These are phyloP conservation scores for Globisporangium ultimum DNA, from an alignment of 352 stramenopile species.

Conservation along the genomic window DNA sequence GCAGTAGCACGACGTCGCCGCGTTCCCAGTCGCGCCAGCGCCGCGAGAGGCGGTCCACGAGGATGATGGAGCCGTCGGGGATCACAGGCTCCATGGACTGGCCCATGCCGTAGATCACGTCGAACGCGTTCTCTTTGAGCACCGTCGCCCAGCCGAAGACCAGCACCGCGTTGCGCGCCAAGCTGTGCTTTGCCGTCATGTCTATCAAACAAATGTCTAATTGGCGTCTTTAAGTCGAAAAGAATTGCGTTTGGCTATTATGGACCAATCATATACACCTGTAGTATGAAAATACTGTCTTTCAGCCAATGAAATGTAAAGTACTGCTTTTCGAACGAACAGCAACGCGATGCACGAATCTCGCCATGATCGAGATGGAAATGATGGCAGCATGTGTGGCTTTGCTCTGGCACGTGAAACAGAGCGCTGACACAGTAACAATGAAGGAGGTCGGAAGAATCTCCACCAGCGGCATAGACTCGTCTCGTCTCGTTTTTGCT, in stretches of 20 bases:
- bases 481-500: too few relatives aligned
- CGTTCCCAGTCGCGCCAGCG: slow-evolving; percentile 61
- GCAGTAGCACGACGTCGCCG: slow-evolving; percentile 81
- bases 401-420: too few relatives aligned
- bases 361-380: too few relatives aligned
- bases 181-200: background rate
- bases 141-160: slow-evolving; percentile 56
- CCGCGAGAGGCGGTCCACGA: slow-evolving; percentile 77
- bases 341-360: too few relatives aligned
- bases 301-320: too few relatives aligned
- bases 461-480: too few relatives aligned
- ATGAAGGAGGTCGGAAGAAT: too few relatives aligned
- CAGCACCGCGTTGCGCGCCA: slow-evolving; percentile 51
- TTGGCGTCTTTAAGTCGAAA: background rate
- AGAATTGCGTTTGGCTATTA: background rate
- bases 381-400: too few relatives aligned
- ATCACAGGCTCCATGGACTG: slow-evolving; percentile 82
- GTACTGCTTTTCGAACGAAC: too few relatives aligned
- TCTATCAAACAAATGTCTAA: background rate
- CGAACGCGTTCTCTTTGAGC: slow-evolving; percentile 64
- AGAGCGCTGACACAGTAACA: too few relatives aligned
- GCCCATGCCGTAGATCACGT: slow-evolving; percentile 84
- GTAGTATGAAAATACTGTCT: too few relatives aligned
- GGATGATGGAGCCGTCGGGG: slow-evolving; percentile 73
- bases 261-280: background rate